Percentiles rank a stretch among this genome's conserved stretches.
Evolutionary conservation across 495 filamentous ascomycete genomes (phyloP).

Genomic region (Pseudoneurospora amorphoporcata): DNA sequence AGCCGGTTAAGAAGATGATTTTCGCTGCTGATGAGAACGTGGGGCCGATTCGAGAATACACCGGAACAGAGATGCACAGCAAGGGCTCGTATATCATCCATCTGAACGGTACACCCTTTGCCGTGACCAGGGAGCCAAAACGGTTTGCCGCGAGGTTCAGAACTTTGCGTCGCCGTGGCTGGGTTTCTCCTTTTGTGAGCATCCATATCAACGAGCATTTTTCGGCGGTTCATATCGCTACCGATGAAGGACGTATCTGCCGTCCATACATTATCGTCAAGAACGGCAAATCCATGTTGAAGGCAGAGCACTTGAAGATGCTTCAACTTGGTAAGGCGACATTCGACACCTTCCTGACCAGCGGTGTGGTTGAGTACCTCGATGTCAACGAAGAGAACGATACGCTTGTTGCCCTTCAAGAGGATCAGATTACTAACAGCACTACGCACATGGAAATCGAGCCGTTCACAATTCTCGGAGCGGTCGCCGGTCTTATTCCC

Average conservation of each 20-base stretch:
- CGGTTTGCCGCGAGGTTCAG: slow-evolving; percentile 76
- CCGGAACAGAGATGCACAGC: slow-evolving; percentile 73
- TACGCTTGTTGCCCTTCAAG: slow-evolving; percentile 79
- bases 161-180: slow-evolving; percentile 70
- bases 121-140: slow-evolving; percentile 71
- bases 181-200: slow-evolving; percentile 87
- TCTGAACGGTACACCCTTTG: slow-evolving; percentile 88
- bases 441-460: slow-evolving; percentile 97
- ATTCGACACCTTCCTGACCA: slow-evolving; percentile 86
- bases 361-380: slow-evolving; percentile 87
- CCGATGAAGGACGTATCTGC: slow-evolving; percentile 93
- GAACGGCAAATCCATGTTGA: slow-evolving; percentile 69
- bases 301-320: slow-evolving; percentile 60
- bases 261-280: slow-evolving; percentile 91
- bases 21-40: slow-evolving; percentile 59
- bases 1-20: slow-evolving; percentile 68
- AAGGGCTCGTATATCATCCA: slow-evolving; percentile 82
- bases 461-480: slow-evolving; percentile 94
- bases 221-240: slow-evolving; percentile 85
- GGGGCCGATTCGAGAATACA: slow-evolving; percentile 49
- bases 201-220: slow-evolving; percentile 92
- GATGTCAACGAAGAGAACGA: slow-evolving; percentile 99
- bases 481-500: slow-evolving; percentile 91
- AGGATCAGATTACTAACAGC: slow-evolving; percentile 63
- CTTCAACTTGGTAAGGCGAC: slow-evolving; percentile 69